Base-by-base conservation (phyloP, 148 eudicot genomes). In the Rhododendron griersonianum region DNA sequence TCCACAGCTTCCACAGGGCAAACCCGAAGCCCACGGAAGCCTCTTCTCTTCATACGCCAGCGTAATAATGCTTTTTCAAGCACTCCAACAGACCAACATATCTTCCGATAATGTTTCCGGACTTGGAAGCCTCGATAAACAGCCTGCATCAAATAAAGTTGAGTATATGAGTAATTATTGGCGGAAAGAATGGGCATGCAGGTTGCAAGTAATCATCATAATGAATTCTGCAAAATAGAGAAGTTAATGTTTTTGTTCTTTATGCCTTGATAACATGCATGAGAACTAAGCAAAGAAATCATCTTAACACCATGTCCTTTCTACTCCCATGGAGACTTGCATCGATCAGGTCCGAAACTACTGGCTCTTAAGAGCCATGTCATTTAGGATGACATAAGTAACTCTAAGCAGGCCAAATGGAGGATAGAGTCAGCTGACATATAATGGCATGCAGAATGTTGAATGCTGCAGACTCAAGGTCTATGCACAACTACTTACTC, bases 61-160 rank as follows among this genome's bases (percentile, higher is more conserved):
- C 99, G 92, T 35, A 98, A 82, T 28, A 98, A 86, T 86, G 92
- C 98, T 89, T 98, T 98, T 86, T 98, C 99, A 83, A 97, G 93
- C 83, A 98, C 90, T 80, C 99, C 98, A 84, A 98, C 98, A 0
- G 99, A 94, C 98, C 95, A 98, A 47, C 71, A 4, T 83, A 98
- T 92, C 89, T 95, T 97, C 55, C 87, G 86, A 87, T 94, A 95
- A 84, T 95, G 96, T 85, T 80, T 93, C 65, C 98, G 92, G 63
- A 84, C 94, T 92, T 91, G 98, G 89, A 86, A 94, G 86, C 95
- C 99, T 65, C 99, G 90, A 85, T 91, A 95, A 82, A 61, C 78
- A 85, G 98, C 91, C 99, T 98, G 91, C 80, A 86, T 33, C 15
- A 45, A 48, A 80, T 10, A 44, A 82, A 61, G 75, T 73, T 76